These are phyloP conservation scores for Balamuthia mandrillaris DNA, from an alignment of 208 protist genomes.

Conservation along the genomic window DNA sequence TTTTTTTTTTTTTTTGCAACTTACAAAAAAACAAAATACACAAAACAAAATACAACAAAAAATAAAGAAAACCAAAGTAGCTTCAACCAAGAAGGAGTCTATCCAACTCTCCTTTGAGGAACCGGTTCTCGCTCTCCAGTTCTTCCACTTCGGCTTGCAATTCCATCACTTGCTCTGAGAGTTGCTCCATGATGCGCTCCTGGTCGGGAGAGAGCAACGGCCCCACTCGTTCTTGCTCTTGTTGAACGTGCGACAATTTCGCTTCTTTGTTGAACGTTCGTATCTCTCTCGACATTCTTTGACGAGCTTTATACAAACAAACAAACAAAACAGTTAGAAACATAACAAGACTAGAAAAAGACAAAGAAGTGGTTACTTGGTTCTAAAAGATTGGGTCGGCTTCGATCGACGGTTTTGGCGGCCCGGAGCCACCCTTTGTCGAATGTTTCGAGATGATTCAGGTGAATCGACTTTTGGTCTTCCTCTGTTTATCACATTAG, in stretches of 20 bases:
- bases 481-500: too few relatives aligned
- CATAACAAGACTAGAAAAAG: background rate
- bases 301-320: background rate
- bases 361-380: background rate
- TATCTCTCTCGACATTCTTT: background rate
- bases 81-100: too few relatives aligned
- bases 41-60: too few relatives aligned
- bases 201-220: background rate
- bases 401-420: constrained; percentile 4
- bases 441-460: constrained; percentile 24
- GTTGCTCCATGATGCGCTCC: background rate
- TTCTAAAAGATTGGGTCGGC: background rate
- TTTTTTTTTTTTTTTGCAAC: too few relatives aligned
- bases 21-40: too few relatives aligned
- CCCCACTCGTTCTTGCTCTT: background rate
- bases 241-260: background rate
- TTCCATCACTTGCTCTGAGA: background rate
- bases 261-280: background rate
- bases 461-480: background rate
- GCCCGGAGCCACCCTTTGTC: background rate
- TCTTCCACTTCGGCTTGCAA: background rate
- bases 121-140: background rate
- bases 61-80: too few relatives aligned
- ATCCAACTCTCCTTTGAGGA: background rate
- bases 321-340: background rate